A percentile compares a stretch with the other conserved stretches of the same genome.
Evolutionary conservation across 208 protist genomes (phyloP).

Genomic region (Trypanosoma scelopori): DNA sequence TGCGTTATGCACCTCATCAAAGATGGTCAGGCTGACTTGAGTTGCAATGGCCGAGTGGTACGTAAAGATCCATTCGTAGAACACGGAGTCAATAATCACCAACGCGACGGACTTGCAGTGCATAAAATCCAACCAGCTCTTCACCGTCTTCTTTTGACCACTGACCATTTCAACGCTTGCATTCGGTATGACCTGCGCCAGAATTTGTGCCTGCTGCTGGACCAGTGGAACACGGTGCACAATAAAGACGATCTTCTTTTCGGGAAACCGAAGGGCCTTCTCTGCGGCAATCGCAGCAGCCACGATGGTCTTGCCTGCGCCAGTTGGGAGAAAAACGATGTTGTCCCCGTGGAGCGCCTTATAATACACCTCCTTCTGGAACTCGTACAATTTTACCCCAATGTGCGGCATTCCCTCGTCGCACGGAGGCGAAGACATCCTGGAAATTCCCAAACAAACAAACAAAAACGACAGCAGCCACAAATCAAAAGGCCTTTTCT

Average conservation of each 20-base stretch:
- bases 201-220: constrained; percentile 30
- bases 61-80: too few relatives aligned
- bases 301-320: constrained; percentile 68
- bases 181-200: constrained; percentile 13
- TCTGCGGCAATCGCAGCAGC: constrained; percentile 28
- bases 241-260: constrained; percentile 48
- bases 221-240: constrained; percentile 45
- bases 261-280: constrained; percentile 17
- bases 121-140: too few relatives aligned
- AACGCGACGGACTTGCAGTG: too few relatives aligned
- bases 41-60: too few relatives aligned
- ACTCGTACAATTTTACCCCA: constrained; percentile 28
- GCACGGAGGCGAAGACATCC: too few relatives aligned
- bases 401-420: constrained; percentile 11
- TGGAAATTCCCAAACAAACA: constrained; percentile 22
- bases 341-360: constrained; percentile 31
- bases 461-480: neutral
- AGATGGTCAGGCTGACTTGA: too few relatives aligned
- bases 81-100: too few relatives aligned
- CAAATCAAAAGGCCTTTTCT: too few relatives aligned
- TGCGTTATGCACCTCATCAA: too few relatives aligned
- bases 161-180: constrained; percentile 19
- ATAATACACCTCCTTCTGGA: constrained; percentile 55
- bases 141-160: constrained; percentile 23
- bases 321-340: constrained; percentile 55